Base-by-base conservation (phyloP, 1,284 basidiomycete species). In the Moniliophthora roreri region DNA sequence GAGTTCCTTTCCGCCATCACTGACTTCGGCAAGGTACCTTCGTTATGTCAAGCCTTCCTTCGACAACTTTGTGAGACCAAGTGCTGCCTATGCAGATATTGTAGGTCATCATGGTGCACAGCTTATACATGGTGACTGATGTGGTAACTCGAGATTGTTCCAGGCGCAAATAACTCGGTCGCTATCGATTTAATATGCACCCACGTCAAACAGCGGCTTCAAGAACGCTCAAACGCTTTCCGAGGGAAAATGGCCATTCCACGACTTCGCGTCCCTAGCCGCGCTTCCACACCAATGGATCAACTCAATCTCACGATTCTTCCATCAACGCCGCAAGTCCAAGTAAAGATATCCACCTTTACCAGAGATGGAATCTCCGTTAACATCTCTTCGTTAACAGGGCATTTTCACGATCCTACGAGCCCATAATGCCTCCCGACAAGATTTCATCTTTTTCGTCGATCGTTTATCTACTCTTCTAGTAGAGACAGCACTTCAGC, bases 141-240 rank as follows among this genome's bases (percentile, higher is more conserved):
- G 28, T 34, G 40, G 46, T 41, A 28, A 42, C 44, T 24, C 20
- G 60, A 96, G 93, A 95, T 97, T 58, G 94, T 97, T 8, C 94
- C 94, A 0, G 94, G 94, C 1, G 82, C 81, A 6, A 84, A 93
- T 60, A 97, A 97, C 63, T 69, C 81, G 15, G 87, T 91, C n/a
- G 95, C 96, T 3, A 95, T 98, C 55, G 94, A 97, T 51, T 78
- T 99, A 18, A 94, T 99, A 52, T 87, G 90, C 20, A 94, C 93
- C 1, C 96, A 98, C 66, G 85, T 98, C 57, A 84, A 87, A 48
- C 82, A 87, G 42, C 89, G 98, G 68, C 80, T 98, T 21, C 82
- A 87, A 50, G 86, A 91, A 50, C 84, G 94, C 3, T 80, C 87
- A 1, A 80, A 84, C 24, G 77, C 80, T 44, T 87, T 96, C 66